Evolutionary conservation across 2,329 filamentous ascomycete genomes (phyloP), one percentile per base, ranked within the genome.

Genomic region (Juglanconis oblonga): DNA sequence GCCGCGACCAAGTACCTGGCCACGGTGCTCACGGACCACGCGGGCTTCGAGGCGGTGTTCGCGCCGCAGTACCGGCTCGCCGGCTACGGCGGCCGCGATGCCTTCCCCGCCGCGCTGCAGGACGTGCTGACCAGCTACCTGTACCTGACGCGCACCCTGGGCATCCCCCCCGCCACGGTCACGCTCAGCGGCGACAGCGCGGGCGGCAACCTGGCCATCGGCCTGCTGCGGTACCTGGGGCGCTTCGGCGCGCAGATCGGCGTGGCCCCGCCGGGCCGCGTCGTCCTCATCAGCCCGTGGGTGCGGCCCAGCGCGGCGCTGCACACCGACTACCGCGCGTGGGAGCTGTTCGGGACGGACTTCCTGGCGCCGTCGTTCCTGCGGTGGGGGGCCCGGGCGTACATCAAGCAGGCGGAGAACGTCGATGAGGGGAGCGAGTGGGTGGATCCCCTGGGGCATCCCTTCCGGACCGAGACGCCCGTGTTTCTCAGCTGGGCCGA

Each of bases 21-120:
- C 50, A 1, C 1, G 6, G 35, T 8, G 5, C 53, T 62, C 10
- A 13, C 32, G 17, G 29, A 29, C 38, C 67, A 77, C 59, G 71
- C 72, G 1, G 69, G 69, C 11, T 71, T 68, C 11, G 73, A 73
- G 3, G 72, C 75, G 56, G 67, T 81, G 48, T 74, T 81, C 58
- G 65, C 65, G 14, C 77, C 77, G 1, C 77, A 80, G 61, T 83
- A 84, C 68, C 76, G 81, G 0, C 73, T 83, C 5, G 73, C 72
- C 0, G 73, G 77, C 44, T 74, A 76, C 0, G 66, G 64, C 9
- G 75, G 75, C n/a, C 45, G 44, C 3, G 65, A 67, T 14, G 75
- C 73, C 0, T 84, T 82, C 67, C 81, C 81, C 1, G 80, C 80
- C 0, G 76, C 78, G 4, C 66, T 81, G 3, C 80, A 83, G 67